Conservation (phyloP, 495 filamentous ascomycete genomes). For the Gamarada debralockiae region DNA sequence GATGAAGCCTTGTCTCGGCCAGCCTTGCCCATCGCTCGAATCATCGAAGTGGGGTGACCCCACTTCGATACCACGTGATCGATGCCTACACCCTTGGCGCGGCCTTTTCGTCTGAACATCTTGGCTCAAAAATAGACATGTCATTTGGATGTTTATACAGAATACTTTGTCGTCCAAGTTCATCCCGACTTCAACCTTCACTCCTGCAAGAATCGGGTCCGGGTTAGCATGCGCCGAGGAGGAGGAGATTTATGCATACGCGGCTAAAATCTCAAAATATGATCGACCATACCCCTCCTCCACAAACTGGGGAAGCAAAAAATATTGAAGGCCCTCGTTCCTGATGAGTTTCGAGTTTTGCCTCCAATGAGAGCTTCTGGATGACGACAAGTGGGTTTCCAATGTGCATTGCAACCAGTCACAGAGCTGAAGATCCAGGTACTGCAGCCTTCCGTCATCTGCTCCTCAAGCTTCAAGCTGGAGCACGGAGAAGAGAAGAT, state of each 20-base stretch:
- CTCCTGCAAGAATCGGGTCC: background rate
- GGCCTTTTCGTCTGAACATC: no score
- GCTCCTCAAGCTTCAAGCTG: background rate
- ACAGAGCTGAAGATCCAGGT: background rate
- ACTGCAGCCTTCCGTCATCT: background rate
- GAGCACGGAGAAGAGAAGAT: background rate
- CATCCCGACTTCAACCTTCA: background rate
- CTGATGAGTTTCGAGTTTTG: conserved; percentile 1
- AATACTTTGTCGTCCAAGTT: no score
- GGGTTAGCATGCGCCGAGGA: conserved; percentile 6
- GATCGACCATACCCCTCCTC: conserved; percentile 1
- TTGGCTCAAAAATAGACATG: no score
- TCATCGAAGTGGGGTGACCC: background rate
- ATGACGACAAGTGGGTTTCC: background rate
- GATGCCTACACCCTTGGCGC: background rate
- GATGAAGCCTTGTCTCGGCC: no score
- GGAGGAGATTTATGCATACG: background rate
- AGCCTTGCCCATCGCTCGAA: no score
- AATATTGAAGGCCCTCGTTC: background rate
- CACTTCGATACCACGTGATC: background rate
- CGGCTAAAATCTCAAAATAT: background rate
- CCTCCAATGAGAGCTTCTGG: conserved; percentile 9
- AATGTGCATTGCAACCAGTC: background rate
- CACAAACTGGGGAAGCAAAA: background rate
- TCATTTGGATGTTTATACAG: background rate